Percentiles rank a stretch among this genome's conserved stretches.
Evolutionary conservation across 192 early-diverging fungal genomes (phyloP).

Genomic region (Anaeromyces robustus): DNA sequence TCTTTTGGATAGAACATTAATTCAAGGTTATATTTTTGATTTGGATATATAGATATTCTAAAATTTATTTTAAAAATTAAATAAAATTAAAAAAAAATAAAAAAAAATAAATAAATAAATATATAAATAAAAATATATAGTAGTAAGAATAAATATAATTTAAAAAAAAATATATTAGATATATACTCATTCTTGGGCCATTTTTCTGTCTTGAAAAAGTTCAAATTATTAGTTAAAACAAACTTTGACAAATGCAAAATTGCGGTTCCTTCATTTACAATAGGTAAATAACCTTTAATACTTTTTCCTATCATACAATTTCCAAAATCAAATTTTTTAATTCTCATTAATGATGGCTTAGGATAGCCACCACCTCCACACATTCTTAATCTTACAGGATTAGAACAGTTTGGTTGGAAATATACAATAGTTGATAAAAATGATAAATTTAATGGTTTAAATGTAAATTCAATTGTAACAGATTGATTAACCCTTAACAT

Average conservation of each 20-base stretch:
- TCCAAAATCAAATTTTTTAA: slow-evolving; percentile 45
- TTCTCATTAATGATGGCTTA: slow-evolving; percentile 29
- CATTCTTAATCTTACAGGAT: slow-evolving; percentile 40
- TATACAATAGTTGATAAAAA: slow-evolving; percentile 25
- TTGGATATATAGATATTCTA: background rate
- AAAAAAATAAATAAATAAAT: no score
- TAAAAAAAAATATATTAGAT: background rate
- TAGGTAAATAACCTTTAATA: slow-evolving; percentile 34
- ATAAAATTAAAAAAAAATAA: no score
- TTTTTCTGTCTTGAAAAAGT: background rate
- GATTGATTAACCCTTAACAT: slow-evolving; percentile 30
- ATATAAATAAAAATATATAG: no score
- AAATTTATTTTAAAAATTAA: no score
- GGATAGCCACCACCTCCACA: slow-evolving; percentile 39
- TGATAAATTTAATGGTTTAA: slow-evolving; percentile 31
- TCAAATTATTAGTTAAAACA: background rate
- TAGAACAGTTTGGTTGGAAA: slow-evolving; percentile 41
- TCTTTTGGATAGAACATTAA: slow-evolving; percentile 49
- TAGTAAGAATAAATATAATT: no score
- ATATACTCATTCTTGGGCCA: background rate
- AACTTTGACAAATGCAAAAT: slow-evolving; percentile 40
- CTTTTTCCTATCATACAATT: slow-evolving; percentile 55
- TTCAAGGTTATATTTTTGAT: slow-evolving; percentile 21
- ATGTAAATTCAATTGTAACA: slow-evolving; percentile 26
- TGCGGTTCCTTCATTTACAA: slow-evolving; percentile 48